Base-by-base conservation (phyloP, 345 rosid species). In the Cardamine occulta region DNA sequence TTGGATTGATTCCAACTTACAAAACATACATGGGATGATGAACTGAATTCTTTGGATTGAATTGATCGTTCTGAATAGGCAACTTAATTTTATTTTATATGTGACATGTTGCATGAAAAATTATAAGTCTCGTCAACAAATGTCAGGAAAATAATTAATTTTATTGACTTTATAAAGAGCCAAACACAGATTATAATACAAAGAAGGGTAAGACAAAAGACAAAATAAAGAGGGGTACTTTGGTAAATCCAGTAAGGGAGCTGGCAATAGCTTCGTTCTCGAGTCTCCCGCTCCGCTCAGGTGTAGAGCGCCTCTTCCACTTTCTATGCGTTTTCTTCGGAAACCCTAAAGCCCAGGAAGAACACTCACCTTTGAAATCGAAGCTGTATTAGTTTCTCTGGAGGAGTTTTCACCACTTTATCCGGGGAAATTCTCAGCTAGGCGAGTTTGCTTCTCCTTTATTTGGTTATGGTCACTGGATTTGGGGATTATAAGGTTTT, bases 201-300 rank as follows among this genome's bases (percentile, higher is more conserved):
- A 34, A 2, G 23, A 58, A 34, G 18, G 23, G 34, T 24, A 14
- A 63, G 35, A 67, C 54, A 49, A 45, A 19, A 76, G 74, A 76
- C 71, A 77, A 63, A 48, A 32, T 2, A 0, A 0, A 13, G 7
- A 63, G 72, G 80, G 80, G 72, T 63, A 12, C 2, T 24, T 24
- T 70, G 3, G 80, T 70, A 70, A 77, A 0, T 8, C 1, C 0
- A 8, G 3, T 0, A 15, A 39, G 3, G 29, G 67, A 63, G 75
- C 71, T 70, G 75, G 23, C 13, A 44, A 24, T 10, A 14, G 71
- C 75, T n/a, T n/a, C 45, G 39, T 56, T 60, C 68, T 66, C 66
- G 74, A 69, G 42, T 44, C 73, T 66, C 81, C 76, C 80, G 72
- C 80, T 71, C 80, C 76, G 67, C 48, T 35, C 48, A 34, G 53